phyloP scores from a whole-genome alignment of 129 eudicot species.

The Rutidosis leptorrhynchoides region DNA sequence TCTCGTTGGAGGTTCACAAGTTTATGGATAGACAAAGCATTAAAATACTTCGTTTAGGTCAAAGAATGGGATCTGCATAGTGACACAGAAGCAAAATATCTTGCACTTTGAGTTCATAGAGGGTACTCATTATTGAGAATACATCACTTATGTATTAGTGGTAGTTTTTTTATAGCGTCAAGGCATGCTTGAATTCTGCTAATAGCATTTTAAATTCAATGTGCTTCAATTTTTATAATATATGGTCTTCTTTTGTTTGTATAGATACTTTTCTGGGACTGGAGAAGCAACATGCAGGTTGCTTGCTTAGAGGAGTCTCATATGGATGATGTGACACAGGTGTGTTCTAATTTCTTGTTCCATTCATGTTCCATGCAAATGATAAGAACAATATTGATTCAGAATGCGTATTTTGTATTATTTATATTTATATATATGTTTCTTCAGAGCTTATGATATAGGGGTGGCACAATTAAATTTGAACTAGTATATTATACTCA shows the following conservation, averaged over 20 bases:
- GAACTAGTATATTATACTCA: background rate
- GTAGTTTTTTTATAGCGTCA: background rate
- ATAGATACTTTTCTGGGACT: conserved; percentile 85
- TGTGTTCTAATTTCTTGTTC: conserved; percentile 25
- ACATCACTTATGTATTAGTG: background rate
- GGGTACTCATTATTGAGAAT: background rate
- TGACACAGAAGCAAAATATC: background rate
- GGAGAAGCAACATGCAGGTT: conserved; percentile 72
- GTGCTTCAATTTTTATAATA: background rate
- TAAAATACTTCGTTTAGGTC: background rate
- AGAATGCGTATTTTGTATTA: background rate
- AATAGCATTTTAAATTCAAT: background rate
- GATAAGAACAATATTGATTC: conserved; percentile 4
- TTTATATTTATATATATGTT: background rate
- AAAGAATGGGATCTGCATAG: background rate
- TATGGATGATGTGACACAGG: conserved; percentile 98
- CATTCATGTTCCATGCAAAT: background rate
- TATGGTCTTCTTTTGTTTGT: conserved; percentile 12
- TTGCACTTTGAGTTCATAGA: background rate
- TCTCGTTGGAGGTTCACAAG: background rate
- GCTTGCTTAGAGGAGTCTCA: conserved; percentile 95
- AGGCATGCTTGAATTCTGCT: background rate
- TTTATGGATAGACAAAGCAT: background rate
- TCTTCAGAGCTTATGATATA: conserved; percentile 12
- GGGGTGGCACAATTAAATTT: background rate